A percentile compares a stretch with the other conserved stretches of the same genome.
Evolutionary conservation across 345 rosid genomes (phyloP).

Genomic region (Eucalyptus globulus): DNA sequence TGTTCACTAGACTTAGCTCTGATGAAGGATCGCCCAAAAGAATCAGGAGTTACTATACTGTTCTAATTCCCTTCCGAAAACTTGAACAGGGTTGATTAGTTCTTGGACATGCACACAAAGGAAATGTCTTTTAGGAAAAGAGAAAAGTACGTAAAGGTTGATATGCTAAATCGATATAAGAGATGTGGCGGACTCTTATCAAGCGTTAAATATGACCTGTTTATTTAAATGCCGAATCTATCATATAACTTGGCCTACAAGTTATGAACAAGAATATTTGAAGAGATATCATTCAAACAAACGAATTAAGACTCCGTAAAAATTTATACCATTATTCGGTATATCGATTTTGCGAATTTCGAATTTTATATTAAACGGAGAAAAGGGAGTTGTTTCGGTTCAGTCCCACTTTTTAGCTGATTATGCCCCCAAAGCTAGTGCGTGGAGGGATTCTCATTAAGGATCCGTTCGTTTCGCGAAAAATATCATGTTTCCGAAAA

Average conservation of each 20-base stretch:
- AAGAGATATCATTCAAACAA: background rate
- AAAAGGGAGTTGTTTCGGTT: background rate
- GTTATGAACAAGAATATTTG: background rate
- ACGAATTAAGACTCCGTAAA: fast-evolving
- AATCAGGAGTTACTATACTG: background rate
- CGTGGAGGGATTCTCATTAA: background rate
- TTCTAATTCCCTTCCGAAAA: background rate
- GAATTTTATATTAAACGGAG: background rate
- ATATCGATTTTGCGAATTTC: fast-evolving
- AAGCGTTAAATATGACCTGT: fast-evolving
- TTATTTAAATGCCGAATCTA: fast-evolving
- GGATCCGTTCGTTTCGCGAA: no score
- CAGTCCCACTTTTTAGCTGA: background rate
- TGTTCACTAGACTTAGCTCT: background rate
- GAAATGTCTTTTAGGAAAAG: background rate
- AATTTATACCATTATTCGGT: background rate
- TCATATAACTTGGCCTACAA: background rate
- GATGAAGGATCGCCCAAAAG: background rate
- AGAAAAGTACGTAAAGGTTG: background rate
- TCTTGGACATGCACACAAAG: background rate
- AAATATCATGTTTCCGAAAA: no score
- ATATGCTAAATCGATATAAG: background rate
- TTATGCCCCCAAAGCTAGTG: background rate
- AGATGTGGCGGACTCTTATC: background rate
- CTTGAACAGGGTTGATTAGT: background rate